These are phyloP conservation scores for Metarhizium robertsii DNA, from an alignment of 2,329 filamentous ascomycete genomes.

Conservation along the genomic window DNA sequence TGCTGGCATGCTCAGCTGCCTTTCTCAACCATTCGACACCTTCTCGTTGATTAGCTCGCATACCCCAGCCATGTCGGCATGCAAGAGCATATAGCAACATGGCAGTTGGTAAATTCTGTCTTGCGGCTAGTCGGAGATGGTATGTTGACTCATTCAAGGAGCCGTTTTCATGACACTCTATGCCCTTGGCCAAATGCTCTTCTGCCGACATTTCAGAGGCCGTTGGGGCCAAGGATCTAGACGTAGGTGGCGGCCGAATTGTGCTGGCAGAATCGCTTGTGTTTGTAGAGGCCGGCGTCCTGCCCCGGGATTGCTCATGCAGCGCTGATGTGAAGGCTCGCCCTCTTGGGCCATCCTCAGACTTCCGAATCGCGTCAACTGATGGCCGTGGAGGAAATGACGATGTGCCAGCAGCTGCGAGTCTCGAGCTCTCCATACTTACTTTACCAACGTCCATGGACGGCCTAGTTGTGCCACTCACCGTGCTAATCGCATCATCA, in stretches of 20 bases:
- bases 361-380: slow-evolving; percentile 31
- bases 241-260: slow-evolving; percentile 29
- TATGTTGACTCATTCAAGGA: slow-evolving; percentile 91
- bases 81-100: slow-evolving; percentile 96
- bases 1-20: slow-evolving; percentile 73
- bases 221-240: slow-evolving; percentile 40
- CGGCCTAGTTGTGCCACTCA: slow-evolving; percentile 29
- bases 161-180: slow-evolving; percentile 81
- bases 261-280: slow-evolving; percentile 49
- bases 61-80: slow-evolving; percentile 94
- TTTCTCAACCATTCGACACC: slow-evolving; percentile 88
- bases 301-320: slow-evolving; percentile 30
- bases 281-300: slow-evolving; percentile 36
- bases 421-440: slow-evolving; percentile 33
- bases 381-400: slow-evolving; percentile 38
- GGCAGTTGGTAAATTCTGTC: slow-evolving; percentile 76
- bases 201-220: slow-evolving; percentile 68
- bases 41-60: slow-evolving; percentile 84
- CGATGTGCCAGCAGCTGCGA: slow-evolving; percentile 28
- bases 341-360: slow-evolving; percentile 40
- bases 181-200: slow-evolving; percentile 83
- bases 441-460: slow-evolving; percentile 42
- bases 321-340: slow-evolving; percentile 28
- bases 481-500: slow-evolving; percentile 25
- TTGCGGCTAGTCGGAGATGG: slow-evolving; percentile 82